A percentile compares a stretch with the other conserved stretches of the same genome.
Evolutionary conservation across 73 alveolate species (phyloP).

Genomic region (Uronychia binucleata): DNA sequence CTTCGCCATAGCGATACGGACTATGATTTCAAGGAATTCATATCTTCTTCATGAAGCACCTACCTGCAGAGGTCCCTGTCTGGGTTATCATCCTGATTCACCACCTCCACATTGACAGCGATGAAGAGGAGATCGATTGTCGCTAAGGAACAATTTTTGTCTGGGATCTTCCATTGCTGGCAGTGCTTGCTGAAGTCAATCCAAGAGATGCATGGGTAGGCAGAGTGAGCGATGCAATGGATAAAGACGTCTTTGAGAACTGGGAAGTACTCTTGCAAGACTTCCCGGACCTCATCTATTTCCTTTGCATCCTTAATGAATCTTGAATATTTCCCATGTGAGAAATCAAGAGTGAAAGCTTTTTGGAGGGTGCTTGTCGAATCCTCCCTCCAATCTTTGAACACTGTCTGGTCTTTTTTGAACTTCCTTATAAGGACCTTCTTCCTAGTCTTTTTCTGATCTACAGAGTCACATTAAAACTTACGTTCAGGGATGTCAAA

Average conservation of each 20-base stretch:
- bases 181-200: constrained; percentile 52
- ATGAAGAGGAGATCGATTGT: constrained; percentile 54
- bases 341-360: constrained; percentile 41
- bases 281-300: constrained; percentile 27
- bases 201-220: constrained; percentile 60
- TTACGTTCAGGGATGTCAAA: neutral
- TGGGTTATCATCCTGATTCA: constrained; percentile 32
- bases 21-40: constrained; percentile 39
- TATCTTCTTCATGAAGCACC: neutral
- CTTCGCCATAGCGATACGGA: constrained; percentile 31
- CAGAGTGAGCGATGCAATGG: constrained; percentile 29
- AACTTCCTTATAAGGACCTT: constrained; percentile 13
- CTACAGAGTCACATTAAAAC: neutral
- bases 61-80: constrained; percentile 40
- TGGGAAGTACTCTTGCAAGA: constrained; percentile 14
- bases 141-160: constrained; percentile 33
- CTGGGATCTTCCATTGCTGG: constrained; percentile 47
- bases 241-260: constrained; percentile 32
- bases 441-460: neutral
- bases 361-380: constrained; percentile 9
- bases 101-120: constrained; percentile 65
- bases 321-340: constrained; percentile 35
- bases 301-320: constrained; percentile 44
- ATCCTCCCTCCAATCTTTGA: constrained; percentile 45
- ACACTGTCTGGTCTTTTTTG: constrained; percentile 47